phyloP scores from a whole-genome alignment of 345 rosid genomes.

The Eucalyptus regnans region DNA sequence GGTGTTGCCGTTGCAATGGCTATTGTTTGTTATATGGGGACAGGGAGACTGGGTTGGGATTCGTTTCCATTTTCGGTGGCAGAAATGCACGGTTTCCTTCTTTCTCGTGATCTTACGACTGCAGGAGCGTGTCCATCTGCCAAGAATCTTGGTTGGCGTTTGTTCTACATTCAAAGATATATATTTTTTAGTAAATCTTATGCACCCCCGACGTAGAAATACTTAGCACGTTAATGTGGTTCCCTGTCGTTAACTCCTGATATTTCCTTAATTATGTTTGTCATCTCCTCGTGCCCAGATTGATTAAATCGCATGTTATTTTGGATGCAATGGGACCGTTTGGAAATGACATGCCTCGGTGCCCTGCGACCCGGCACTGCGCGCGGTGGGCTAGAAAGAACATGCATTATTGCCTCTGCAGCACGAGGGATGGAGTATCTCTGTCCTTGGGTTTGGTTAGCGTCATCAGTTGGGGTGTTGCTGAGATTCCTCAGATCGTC shows the following conservation, averaged over 20 bases:
- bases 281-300: neutral
- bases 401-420: slow-evolving; percentile 40
- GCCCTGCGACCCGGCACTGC: slow-evolving; percentile 25
- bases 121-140: neutral
- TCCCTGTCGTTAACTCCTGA: neutral
- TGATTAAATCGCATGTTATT: neutral
- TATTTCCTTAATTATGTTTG: neutral
- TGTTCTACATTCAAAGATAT: neutral
- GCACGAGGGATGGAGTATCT: slow-evolving; percentile 32
- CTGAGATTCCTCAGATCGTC: slow-evolving; percentile 74
- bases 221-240: neutral
- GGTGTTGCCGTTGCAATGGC: neutral
- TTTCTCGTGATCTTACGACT: neutral
- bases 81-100: neutral
- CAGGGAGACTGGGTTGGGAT: neutral
- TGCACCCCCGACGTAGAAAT: neutral
- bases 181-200: neutral
- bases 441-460: slow-evolving; percentile 52
- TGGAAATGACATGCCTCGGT: neutral
- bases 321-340: neutral
- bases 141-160: neutral
- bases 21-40: neutral
- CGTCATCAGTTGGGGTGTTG: slow-evolving; percentile 72
- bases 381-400: slow-evolving; percentile 31
- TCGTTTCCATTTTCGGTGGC: neutral